Evolutionary conservation across 371 early-diverging fungal species (phyloP).

Genomic region (Encephalitozoon cuniculi): DNA sequence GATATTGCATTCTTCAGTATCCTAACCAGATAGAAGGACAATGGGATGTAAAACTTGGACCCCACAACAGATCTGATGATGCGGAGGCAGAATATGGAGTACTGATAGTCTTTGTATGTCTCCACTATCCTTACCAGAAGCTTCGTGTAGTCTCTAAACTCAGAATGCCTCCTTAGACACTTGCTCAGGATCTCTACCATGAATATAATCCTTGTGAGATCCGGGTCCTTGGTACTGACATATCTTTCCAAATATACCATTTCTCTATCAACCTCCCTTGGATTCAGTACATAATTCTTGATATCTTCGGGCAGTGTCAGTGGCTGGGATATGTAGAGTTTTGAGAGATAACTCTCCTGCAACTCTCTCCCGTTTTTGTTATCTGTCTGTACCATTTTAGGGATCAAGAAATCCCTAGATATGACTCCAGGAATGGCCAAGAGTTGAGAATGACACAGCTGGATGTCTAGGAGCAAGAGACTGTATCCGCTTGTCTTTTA

Average conservation of each 20-base stretch:
- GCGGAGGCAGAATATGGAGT: constrained; percentile 18
- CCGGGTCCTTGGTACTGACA: neutral
- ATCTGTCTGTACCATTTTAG: neutral
- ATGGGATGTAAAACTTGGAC: neutral
- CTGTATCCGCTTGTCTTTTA: too few relatives aligned
- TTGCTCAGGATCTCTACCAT: constrained; percentile 10
- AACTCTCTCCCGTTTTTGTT: neutral
- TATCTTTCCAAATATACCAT: neutral
- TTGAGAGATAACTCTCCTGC: neutral
- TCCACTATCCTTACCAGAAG: constrained; percentile 3
- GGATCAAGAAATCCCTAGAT: neutral
- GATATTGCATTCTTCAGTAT: constrained; percentile 12
- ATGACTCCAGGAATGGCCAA: neutral
- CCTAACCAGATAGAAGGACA: constrained; percentile 1
- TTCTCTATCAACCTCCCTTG: neutral
- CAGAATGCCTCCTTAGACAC: neutral
- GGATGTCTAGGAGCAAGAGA: too few relatives aligned
- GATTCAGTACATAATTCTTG: neutral
- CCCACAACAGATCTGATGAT: neutral
- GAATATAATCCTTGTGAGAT: constrained; percentile 10
- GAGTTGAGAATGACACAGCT: too few relatives aligned
- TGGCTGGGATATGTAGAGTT: neutral
- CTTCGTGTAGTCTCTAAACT: constrained; percentile 13
- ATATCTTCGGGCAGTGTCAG: neutral
- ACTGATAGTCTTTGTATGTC: neutral